Conservation (phyloP, 495 filamentous ascomycete species). For the Aspergillus baeticus region DNA sequence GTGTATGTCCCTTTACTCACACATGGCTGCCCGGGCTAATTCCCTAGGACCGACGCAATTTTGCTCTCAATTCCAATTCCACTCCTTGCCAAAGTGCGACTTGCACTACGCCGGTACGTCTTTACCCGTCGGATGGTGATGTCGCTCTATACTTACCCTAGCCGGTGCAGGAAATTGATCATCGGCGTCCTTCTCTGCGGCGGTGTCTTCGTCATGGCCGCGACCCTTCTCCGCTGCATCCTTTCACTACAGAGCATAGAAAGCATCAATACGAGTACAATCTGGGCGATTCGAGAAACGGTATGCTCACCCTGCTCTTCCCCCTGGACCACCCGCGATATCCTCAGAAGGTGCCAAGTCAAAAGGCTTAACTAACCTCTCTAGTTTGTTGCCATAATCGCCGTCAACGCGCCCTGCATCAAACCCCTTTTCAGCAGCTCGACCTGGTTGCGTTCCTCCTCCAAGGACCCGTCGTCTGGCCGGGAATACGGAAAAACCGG, state of each 20-base stretch:
- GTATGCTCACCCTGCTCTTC: slow-evolving; percentile 1
- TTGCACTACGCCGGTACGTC: slow-evolving; percentile 16
- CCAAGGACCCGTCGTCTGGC: slow-evolving; percentile 7
- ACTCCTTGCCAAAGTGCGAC: slow-evolving; percentile 17
- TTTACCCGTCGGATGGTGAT: background rate
- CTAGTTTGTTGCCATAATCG: slow-evolving; percentile 26
- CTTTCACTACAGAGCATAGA: slow-evolving; percentile 20
- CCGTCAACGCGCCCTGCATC: slow-evolving; percentile 24
- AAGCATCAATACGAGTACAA: slow-evolving; percentile 20
- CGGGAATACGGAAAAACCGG: background rate
- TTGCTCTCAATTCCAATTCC: slow-evolving; percentile 20
- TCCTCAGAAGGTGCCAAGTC: background rate
- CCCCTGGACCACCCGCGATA: background rate
- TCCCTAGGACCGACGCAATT: slow-evolving; percentile 20
- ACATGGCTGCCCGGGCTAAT: background rate
- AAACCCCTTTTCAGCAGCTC: slow-evolving; percentile 19
- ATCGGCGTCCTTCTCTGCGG: slow-evolving; percentile 22
- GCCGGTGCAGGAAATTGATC: slow-evolving; percentile 12
- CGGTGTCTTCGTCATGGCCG: slow-evolving; percentile 23
- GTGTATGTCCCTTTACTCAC: slow-evolving; percentile 7
- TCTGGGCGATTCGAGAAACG: slow-evolving; percentile 27
- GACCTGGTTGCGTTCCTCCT: slow-evolving; percentile 17
- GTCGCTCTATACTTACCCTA: background rate
- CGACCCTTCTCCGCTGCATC: slow-evolving; percentile 23
- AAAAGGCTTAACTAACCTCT: background rate